Conservation (phyloP, 2,329 filamentous ascomycete genomes). For the Epichloe amarillans region DNA sequence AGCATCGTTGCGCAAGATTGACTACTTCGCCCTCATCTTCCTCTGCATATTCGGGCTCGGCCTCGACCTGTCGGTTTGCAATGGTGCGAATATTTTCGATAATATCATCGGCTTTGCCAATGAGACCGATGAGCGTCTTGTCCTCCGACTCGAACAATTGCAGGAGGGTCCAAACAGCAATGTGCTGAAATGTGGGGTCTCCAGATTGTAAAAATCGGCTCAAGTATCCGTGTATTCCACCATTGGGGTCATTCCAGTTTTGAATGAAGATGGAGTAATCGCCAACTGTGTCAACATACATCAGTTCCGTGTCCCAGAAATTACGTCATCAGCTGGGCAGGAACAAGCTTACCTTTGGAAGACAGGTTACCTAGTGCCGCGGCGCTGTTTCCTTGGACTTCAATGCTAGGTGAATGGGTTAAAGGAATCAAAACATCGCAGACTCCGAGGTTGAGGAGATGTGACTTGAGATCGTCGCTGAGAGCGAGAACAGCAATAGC, state of each 20-base stretch:
- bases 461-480: slow-evolving; percentile 88
- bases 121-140: slow-evolving; percentile 72
- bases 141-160: slow-evolving; percentile 95
- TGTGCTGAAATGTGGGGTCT: slow-evolving; percentile 96
- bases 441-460: slow-evolving; percentile 80
- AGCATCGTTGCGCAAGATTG: slow-evolving; percentile 74
- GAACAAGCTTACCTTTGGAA: slow-evolving; percentile 62
- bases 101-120: slow-evolving; percentile 81
- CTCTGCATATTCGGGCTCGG: slow-evolving; percentile 74
- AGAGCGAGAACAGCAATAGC: slow-evolving; percentile 92
- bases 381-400: slow-evolving; percentile 96
- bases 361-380: slow-evolving; percentile 91
- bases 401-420: slow-evolving; percentile 89
- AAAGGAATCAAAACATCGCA: slow-evolving; percentile 94
- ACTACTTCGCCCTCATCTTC: slow-evolving; percentile 91
- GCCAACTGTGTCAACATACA: slow-evolving; percentile 49
- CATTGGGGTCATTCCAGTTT: slow-evolving; percentile 84
- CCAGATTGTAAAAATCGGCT: slow-evolving; percentile 86
- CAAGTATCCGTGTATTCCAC: slow-evolving; percentile 91
- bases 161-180: slow-evolving; percentile 94
- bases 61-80: slow-evolving; percentile 76
- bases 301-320: background rate
- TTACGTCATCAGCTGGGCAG: background rate
- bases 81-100: slow-evolving; percentile 87
- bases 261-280: slow-evolving; percentile 94